Evolutionary conservation across 371 early-diverging fungal species (phyloP).

Genomic region (Mortierella sp.): DNA sequence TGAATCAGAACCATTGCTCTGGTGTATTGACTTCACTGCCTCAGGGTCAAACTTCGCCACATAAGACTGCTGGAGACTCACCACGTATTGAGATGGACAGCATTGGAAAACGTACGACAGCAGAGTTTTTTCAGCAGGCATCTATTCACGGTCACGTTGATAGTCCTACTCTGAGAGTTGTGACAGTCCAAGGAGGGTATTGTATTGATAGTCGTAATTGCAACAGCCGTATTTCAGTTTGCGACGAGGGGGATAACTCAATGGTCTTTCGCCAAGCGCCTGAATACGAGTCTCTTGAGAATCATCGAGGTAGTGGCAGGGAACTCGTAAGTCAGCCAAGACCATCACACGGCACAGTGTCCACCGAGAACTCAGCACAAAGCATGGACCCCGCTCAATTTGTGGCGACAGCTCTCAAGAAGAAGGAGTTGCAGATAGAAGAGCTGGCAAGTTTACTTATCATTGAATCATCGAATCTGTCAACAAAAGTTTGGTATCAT

Average conservation of each 20-base stretch:
- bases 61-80: background rate
- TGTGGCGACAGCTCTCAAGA: background rate
- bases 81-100: background rate
- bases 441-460: background rate
- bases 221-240: background rate
- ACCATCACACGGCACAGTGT: background rate
- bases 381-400: background rate
- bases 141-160: background rate
- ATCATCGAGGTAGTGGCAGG: background rate
- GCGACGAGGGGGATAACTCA: background rate
- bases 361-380: background rate
- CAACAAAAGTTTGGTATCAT: background rate
- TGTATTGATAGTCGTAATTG: background rate
- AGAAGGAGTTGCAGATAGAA: background rate
- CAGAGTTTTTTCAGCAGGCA: background rate
- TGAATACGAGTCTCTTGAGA: background rate
- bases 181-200: conserved; percentile 4
- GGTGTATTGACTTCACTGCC: background rate
- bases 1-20: background rate
- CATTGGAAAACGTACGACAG: background rate
- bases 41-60: background rate
- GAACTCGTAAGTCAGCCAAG: background rate
- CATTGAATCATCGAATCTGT: background rate
- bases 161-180: background rate
- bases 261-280: background rate